A percentile compares a stretch with the other conserved stretches of the same genome.
Conservation (phyloP, 1,139 yeast species). For the Pichia sp. region DNA sequence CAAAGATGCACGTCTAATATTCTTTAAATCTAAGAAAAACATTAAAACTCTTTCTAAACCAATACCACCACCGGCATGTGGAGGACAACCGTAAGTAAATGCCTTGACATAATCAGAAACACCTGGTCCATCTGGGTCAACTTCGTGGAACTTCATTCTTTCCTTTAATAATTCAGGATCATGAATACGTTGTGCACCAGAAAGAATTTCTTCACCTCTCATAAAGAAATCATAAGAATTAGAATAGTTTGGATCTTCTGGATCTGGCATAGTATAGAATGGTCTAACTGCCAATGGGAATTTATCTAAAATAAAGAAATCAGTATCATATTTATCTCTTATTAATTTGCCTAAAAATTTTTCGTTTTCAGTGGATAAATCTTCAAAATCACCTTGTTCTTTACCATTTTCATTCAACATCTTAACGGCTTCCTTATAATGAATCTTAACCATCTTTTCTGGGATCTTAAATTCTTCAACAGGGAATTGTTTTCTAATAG, state of each 20-base stretch:
- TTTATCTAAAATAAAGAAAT: conserved; percentile 94
- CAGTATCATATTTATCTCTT: conserved; percentile 91
- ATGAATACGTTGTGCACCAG: conserved; percentile 99
- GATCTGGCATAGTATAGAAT: conserved; percentile 98
- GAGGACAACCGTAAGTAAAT: conserved; percentile 91
- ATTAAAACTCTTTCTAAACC: conserved; percentile 97
- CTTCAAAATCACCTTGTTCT: conserved; percentile 82
- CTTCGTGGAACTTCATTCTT: conserved; percentile 78
- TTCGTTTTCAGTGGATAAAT: conserved; percentile 90
- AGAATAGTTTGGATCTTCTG: conserved; percentile 85
- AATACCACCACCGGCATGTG: conserved; percentile 99
- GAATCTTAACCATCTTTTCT: conserved; percentile 81
- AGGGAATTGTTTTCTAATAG: conserved; percentile 92
- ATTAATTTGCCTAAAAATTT: conserved; percentile 86
- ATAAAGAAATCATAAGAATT: conserved; percentile 97
- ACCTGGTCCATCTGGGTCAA: conserved; percentile 77
- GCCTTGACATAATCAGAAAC: conserved; percentile 88
- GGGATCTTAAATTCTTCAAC: conserved; percentile 97
- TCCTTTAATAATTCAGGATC: conserved; percentile 76
- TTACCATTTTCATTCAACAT: conserved; percentile 79
- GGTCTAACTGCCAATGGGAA: conserved; percentile 97
- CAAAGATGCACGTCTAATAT: conserved; percentile 93
- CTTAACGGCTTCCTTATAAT: conserved; percentile 85
- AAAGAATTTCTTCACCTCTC: conserved; percentile 98
- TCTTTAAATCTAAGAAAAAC: conserved; percentile 95